These are phyloP conservation scores for Coccomyxa sp. DNA, from an alignment of 139 green algal species.

Conservation along the genomic window DNA sequence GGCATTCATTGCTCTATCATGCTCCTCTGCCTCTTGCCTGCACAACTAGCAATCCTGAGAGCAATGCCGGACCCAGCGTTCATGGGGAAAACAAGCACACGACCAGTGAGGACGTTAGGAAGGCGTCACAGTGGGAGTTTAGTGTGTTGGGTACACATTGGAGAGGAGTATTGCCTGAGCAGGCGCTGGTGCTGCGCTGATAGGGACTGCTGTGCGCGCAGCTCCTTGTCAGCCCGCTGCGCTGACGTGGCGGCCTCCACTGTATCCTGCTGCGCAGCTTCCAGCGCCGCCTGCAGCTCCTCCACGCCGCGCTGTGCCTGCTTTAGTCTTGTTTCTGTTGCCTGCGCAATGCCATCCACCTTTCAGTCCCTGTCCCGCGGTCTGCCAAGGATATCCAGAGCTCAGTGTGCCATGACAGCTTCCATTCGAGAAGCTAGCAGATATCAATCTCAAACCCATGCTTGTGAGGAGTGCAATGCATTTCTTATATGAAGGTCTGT, in stretches of 20 bases:
- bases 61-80: no score
- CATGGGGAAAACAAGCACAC: not conserved
- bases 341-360: constrained; percentile 21
- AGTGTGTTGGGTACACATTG: not conserved
- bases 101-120: not conserved
- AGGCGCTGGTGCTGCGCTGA: constrained; percentile 24
- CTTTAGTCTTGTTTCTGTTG: constrained; percentile 73
- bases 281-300: constrained; percentile 47
- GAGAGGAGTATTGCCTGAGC: not conserved
- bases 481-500: no score
- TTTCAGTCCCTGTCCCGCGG: no score
- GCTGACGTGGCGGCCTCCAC: constrained; percentile 33
- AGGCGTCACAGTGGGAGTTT: not conserved
- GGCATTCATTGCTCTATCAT: constrained; percentile 23
- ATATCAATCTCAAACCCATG: no score
- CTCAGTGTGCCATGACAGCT: no score
- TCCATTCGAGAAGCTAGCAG: no score
- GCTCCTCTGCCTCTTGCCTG: constrained; percentile 34
- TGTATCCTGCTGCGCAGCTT: constrained; percentile 34
- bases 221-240: constrained; percentile 35
- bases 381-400: no score
- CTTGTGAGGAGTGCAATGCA: no score
- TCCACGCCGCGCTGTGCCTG: constrained; percentile 59
- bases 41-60: no score
- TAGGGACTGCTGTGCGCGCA: constrained; percentile 21